Evolutionary conservation across 176 grass and related monocot genomes (phyloP), one percentile per base, ranked within the genome.

Genomic region (Leersia perrieri): DNA sequence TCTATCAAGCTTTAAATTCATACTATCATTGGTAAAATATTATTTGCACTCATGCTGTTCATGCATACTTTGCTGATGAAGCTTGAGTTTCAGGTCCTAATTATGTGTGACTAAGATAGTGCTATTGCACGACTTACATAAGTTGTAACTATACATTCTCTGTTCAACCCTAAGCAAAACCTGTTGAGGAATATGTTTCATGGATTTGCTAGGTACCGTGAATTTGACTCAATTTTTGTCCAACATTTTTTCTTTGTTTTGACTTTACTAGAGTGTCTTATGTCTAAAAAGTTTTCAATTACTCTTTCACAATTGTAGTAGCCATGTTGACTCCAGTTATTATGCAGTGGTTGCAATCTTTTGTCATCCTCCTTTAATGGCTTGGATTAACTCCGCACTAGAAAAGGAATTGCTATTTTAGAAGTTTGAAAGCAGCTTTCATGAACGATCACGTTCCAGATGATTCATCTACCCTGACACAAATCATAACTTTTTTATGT

Each of bases 291-390:
- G 0, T 76, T 61, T 39, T 13, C 31, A 53, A 53, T 55, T 13
- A 38, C 49, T 45, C 65, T 36, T 79, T 28, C 16, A 30, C 30
- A 62, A 69, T 57, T 36, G 13, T 49, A 72, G 45, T 13, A 7
- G 22, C n/a, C 67, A 73, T 63, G 53, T 63, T 36, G 26, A 47
- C 23, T 68, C 23, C 22, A 53, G 63, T 47, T 30, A 63, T 76
- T 71, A 33, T 74, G 16, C 60, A 75, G 71, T 68, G 71, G 36
- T 67, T 38, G 20, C n/a, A 61, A 35, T 87, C 30, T 82, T 76
- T n/a, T 66, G 49, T 47, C 63, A 87, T 75, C 45, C 29, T 75
- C 30, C 35, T 78, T 47, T 30, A 70, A 64, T 77, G 53, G 1
- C 39, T 3, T 12, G 25, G 31, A 40, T 35, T 3, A 78, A 23